Conservation (phyloP, 2,329 filamentous ascomycete species). For the Fusarium longipes region DNA sequence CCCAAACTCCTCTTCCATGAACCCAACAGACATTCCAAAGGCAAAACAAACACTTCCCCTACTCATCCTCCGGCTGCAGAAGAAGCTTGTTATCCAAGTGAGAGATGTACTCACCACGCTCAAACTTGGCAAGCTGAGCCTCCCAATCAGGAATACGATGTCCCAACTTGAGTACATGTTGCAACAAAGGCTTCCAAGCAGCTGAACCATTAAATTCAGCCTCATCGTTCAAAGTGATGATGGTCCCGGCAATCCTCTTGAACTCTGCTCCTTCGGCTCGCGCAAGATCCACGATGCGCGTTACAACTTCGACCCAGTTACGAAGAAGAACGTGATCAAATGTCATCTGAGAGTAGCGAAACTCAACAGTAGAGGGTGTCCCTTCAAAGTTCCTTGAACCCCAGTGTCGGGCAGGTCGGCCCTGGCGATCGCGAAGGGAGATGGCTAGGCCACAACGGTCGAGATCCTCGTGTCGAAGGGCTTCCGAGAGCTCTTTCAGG, state of each 20-base stretch:
- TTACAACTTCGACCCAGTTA: slow-evolving; percentile 39
- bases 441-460: slow-evolving; percentile 15
- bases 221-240: background rate
- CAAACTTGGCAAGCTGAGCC: slow-evolving; percentile 30
- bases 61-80: background rate
- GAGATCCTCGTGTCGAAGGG: accelerated
- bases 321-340: slow-evolving; percentile 39
- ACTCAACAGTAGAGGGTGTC: slow-evolving; percentile 39
- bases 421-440: background rate
- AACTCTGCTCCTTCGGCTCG: slow-evolving; percentile 9
- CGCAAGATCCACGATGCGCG: slow-evolving; percentile 29
- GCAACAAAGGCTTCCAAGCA: slow-evolving; percentile 30
- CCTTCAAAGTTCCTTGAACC: background rate
- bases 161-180: slow-evolving; percentile 9
- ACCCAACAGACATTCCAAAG: too few species aligned
- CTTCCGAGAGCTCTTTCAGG: background rate
- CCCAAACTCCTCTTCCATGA: background rate
- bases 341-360: slow-evolving; percentile 44
- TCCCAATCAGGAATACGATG: slow-evolving; percentile 38
- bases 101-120: slow-evolving; percentile 11
- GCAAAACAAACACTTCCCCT: too few species aligned
- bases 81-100: slow-evolving; percentile 27
- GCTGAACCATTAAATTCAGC: background rate
- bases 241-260: background rate
- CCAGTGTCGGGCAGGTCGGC: accelerated